Evolutionary conservation across 768 basidiomycete species (phyloP).

Genomic region (Kwoniella botswanensis): DNA sequence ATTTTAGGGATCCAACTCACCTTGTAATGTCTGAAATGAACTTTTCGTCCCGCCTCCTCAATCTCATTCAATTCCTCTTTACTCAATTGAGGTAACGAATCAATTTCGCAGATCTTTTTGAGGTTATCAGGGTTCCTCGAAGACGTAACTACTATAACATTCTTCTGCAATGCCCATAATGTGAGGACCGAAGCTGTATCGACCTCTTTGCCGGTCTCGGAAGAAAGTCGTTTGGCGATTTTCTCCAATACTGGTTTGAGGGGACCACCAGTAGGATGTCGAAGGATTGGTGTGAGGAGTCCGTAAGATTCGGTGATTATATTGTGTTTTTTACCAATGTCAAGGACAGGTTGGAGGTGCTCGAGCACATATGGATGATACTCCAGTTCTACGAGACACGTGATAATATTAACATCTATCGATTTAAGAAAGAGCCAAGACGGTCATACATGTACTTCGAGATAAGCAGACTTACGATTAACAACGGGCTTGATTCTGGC

Average conservation of each 20-base stretch:
- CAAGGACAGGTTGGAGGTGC: slow-evolving; percentile 49
- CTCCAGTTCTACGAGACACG: slow-evolving; percentile 38
- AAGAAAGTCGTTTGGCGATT: slow-evolving; percentile 35
- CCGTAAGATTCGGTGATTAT: slow-evolving; percentile 54
- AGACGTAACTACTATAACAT: slow-evolving; percentile 49
- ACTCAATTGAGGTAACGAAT: slow-evolving; percentile 38
- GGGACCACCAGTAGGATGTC: slow-evolving; percentile 44
- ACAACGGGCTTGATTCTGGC: slow-evolving; percentile 53
- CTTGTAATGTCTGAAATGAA: slow-evolving; percentile 54
- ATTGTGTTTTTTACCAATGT: slow-evolving; percentile 42
- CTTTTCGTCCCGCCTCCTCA: slow-evolving; percentile 48
- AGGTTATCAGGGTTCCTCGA: slow-evolving; percentile 43
- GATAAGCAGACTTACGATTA: slow-evolving; percentile 40
- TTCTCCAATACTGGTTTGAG: slow-evolving; percentile 47
- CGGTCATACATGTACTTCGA: too few species aligned
- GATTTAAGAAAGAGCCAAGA: too few species aligned
- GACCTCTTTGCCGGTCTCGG: slow-evolving; percentile 36
- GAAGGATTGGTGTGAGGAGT: slow-evolving; percentile 50
- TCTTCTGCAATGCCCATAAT: slow-evolving; percentile 51
- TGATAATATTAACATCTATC: too few species aligned
- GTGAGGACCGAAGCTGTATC: slow-evolving; percentile 38
- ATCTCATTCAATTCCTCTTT: slow-evolving; percentile 57
- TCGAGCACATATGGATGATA: slow-evolving; percentile 56
- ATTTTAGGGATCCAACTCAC: slow-evolving; percentile 18
- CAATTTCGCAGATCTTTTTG: slow-evolving; percentile 40